These are phyloP conservation scores for Yamadazyma nakazawae DNA, from an alignment of 805 yeast species.

Conservation along the genomic window DNA sequence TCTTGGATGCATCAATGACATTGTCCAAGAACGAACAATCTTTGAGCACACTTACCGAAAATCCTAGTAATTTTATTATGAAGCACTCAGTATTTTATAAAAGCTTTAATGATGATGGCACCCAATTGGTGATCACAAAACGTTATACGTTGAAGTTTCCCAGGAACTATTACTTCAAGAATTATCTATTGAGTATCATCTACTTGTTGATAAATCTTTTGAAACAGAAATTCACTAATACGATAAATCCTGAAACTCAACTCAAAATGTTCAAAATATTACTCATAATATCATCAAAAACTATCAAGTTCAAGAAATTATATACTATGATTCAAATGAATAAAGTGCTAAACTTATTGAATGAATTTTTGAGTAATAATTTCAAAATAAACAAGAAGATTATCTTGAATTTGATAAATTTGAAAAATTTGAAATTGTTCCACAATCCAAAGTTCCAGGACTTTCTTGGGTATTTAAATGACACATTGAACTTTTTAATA, in stretches of 20 bases:
- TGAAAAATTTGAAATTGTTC: conserved; percentile 32
- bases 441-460: conserved; percentile 11
- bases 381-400: conserved; percentile 36
- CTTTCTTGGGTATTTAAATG: conserved; percentile 16
- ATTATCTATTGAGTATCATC: conserved; percentile 19
- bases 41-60: conserved; percentile 13
- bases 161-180: conserved; percentile 7
- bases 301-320: conserved; percentile 25
- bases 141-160: conserved; percentile 11
- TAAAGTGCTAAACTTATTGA: conserved; percentile 21
- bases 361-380: conserved; percentile 29
- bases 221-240: conserved; percentile 16
- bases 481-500: conserved; percentile 26
- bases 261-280: conserved; percentile 29
- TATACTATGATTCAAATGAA: conserved; percentile 22
- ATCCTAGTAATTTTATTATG: background rate
- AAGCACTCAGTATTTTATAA: conserved; percentile 3
- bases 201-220: conserved; percentile 27
- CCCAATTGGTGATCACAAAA: conserved; percentile 12
- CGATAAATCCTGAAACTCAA: conserved; percentile 8
- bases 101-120: conserved; percentile 22
- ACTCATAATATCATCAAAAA: conserved; percentile 25
- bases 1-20: conserved; percentile 39
- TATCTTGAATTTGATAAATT: conserved; percentile 27
- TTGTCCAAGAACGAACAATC: conserved; percentile 38